These are phyloP conservation scores for Chrysopogon serrulatus DNA, from an alignment of 176 grass and related monocot genomes.

Conservation along the genomic window DNA sequence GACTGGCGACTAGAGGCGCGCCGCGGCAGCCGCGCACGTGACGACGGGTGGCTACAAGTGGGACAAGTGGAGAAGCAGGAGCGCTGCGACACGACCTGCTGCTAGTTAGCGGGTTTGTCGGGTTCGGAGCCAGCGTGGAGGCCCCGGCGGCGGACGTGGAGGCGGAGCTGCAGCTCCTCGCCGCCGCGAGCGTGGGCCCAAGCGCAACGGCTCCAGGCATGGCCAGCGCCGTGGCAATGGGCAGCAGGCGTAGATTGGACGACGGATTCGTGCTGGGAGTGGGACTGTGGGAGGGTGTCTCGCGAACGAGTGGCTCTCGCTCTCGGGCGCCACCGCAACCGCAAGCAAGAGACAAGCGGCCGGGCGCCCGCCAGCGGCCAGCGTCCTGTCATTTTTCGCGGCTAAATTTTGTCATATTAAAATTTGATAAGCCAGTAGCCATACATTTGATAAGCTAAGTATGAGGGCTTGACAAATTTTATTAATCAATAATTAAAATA, in stretches of 20 bases:
- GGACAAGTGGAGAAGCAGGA: background rate
- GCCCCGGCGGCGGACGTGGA: background rate
- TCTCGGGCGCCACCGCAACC: background rate
- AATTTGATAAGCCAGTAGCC: too few relatives aligned
- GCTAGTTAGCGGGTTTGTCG: slow-evolving; percentile 18
- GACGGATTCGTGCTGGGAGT: background rate
- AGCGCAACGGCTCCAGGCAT: slow-evolving; percentile 5
- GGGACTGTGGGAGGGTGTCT: background rate
- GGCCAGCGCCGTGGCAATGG: background rate
- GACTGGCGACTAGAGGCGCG: background rate
- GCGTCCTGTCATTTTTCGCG: too few relatives aligned
- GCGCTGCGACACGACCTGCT: background rate
- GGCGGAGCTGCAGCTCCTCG: background rate
- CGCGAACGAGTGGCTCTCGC: slow-evolving; percentile 2
- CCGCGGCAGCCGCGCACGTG: background rate
- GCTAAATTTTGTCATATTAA: too few relatives aligned
- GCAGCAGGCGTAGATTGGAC: background rate
- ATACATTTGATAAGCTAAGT: too few relatives aligned
- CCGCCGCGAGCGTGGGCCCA: background rate
- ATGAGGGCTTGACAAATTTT: too few relatives aligned
- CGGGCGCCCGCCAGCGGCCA: too few relatives aligned
- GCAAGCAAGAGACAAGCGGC: background rate
- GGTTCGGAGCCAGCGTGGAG: slow-evolving; percentile 24
- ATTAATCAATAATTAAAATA: too few relatives aligned
- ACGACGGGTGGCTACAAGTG: background rate